Percentiles rank a stretch among this genome's conserved stretches.
Conservation (phyloP, 2,329 filamentous ascomycete genomes). For the Annulohypoxylon truncatum region DNA sequence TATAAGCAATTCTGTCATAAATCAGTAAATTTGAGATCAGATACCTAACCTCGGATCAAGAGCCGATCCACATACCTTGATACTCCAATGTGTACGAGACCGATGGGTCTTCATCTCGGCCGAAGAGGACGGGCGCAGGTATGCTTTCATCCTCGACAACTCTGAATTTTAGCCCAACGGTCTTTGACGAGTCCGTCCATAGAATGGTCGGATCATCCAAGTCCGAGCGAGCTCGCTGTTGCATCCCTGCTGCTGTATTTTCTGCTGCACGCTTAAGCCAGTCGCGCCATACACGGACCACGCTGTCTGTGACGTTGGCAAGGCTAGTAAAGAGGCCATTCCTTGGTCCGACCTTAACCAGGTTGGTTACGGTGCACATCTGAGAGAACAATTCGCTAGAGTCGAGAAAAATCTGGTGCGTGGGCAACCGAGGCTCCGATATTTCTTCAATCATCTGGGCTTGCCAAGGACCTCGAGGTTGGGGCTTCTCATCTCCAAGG, state of each 20-base stretch:
- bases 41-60: background rate
- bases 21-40: constrained; percentile 23
- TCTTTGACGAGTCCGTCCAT: constrained; percentile 73
- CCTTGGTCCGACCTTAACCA: constrained; percentile 73
- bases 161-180: constrained; percentile 75
- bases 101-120: constrained; percentile 71
- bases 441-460: constrained; percentile 39
- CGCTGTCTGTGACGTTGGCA: constrained; percentile 73
- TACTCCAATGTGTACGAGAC: constrained; percentile 78
- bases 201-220: constrained; percentile 60
- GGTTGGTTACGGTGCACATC: constrained; percentile 73
- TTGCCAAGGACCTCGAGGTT: constrained; percentile 41
- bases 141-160: constrained; percentile 64
- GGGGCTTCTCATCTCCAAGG: constrained; percentile 59
- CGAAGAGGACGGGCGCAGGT: constrained; percentile 65
- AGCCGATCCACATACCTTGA: constrained; percentile 65
- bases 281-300: constrained; percentile 76
- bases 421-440: constrained; percentile 58
- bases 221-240: constrained; percentile 44
- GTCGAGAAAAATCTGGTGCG: constrained; percentile 73
- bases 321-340: constrained; percentile 72
- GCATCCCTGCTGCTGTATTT: constrained; percentile 27
- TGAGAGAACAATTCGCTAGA: constrained; percentile 79
- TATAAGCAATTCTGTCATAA: constrained; percentile 72
- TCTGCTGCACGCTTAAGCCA: constrained; percentile 69